phyloP scores from a whole-genome alignment of 176 grass and related monocot species.

The Poa pratensis region DNA sequence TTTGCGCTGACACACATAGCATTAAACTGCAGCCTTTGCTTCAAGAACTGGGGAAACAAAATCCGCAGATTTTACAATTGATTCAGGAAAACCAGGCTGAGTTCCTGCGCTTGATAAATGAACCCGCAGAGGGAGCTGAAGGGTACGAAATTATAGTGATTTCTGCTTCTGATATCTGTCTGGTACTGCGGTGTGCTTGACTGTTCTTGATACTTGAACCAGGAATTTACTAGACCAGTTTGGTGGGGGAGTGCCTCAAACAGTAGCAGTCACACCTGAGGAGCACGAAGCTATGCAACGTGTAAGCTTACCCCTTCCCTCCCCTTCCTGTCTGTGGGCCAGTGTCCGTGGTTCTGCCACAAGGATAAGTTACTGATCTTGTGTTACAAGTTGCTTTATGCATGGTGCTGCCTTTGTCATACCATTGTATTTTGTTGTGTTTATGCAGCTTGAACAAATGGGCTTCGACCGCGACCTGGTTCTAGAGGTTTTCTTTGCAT shows the following conservation, averaged over 20 bases:
- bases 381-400: background rate
- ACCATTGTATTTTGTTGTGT: constrained; percentile 15
- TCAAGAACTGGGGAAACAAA: constrained; percentile 96
- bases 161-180: constrained; percentile 6
- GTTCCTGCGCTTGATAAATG: constrained; percentile 85
- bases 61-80: constrained; percentile 85
- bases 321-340: no score
- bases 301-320: constrained; percentile 42
- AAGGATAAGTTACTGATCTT: background rate
- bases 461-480: constrained; percentile 72
- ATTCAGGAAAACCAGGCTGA: constrained; percentile 95
- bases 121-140: constrained; percentile 76
- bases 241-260: constrained; percentile 70
- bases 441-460: constrained; percentile 73
- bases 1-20: constrained; percentile 14
- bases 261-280: constrained; percentile 77
- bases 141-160: constrained; percentile 38
- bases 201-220: constrained; percentile 28
- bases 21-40: constrained; percentile 75
- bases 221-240: constrained; percentile 84
- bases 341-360: background rate
- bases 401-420: background rate
- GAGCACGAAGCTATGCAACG: constrained; percentile 89
- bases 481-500: constrained; percentile 80
- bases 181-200: background rate